Percentiles rank a stretch among this genome's conserved stretches.
phyloP scores from a whole-genome alignment of 1,139 yeast genomes.

The Candida frijolesensis region DNA sequence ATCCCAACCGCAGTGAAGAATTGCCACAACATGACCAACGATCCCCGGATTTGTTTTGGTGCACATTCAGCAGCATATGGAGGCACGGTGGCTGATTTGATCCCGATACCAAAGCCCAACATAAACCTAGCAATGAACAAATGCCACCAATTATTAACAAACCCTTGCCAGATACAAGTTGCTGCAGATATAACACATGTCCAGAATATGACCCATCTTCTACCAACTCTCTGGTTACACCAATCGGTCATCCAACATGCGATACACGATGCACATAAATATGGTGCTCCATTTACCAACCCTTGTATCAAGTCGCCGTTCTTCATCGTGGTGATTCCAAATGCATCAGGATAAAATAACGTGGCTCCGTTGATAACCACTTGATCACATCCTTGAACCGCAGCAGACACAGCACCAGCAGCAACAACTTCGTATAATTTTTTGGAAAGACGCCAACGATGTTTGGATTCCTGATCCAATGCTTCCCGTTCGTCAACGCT shows the following conservation, averaged over 20 bases:
- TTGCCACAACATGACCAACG: conserved; percentile 88
- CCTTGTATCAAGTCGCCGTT: conserved; percentile 73
- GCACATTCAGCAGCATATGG: conserved; percentile 81
- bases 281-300: conserved; percentile 79
- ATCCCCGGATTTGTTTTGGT: conserved; percentile 76
- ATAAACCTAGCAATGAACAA: conserved; percentile 71
- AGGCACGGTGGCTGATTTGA: conserved; percentile 80
- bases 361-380: conserved; percentile 86
- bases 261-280: conserved; percentile 67
- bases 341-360: conserved; percentile 59
- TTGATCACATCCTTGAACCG: conserved; percentile 93
- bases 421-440: conserved; percentile 65
- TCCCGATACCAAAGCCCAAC: conserved; percentile 79
- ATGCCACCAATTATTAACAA: conserved; percentile 74
- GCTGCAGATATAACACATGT: conserved; percentile 66
- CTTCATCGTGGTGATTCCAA: conserved; percentile 50
- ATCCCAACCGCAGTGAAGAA: conserved; percentile 87
- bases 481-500: conserved; percentile 60
- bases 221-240: conserved; percentile 62
- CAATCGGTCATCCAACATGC: conserved; percentile 78
- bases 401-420: conserved; percentile 85
- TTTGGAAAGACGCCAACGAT: conserved; percentile 65
- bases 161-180: conserved; percentile 78
- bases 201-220: conserved; percentile 73
- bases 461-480: conserved; percentile 58